Percentiles rank a stretch among this genome's conserved stretches.
phyloP scores from a whole-genome alignment of 495 filamentous ascomycete genomes.

The Evansstolkia leycettana region DNA sequence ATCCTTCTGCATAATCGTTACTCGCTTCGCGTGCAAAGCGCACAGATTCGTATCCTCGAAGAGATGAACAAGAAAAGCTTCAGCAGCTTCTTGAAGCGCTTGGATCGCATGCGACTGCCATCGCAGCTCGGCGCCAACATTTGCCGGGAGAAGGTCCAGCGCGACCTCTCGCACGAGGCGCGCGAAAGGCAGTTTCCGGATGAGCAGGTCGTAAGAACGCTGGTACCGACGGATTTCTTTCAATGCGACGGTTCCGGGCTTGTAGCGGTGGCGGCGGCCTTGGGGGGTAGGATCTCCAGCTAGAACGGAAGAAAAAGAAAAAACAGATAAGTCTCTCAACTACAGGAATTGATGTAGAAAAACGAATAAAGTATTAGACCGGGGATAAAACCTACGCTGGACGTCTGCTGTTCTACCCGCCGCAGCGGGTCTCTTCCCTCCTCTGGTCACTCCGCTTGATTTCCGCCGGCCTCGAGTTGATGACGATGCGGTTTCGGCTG shows the following conservation, averaged over 20 bases:
- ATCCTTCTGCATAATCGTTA: constrained; percentile 97
- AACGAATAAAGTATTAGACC: too few relatives aligned
- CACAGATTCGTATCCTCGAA: constrained; percentile 95
- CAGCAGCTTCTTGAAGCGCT: constrained; percentile 82
- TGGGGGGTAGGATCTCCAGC: constrained; percentile 62
- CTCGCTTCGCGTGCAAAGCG: constrained; percentile 89
- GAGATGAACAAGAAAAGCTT: constrained; percentile 85
- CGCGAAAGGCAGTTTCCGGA: constrained; percentile 75
- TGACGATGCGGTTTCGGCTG: constrained; percentile 2
- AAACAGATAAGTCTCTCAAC: not conserved
- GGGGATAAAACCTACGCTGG: constrained; percentile 24
- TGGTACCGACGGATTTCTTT: constrained; percentile 83
- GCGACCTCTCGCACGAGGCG: constrained; percentile 85
- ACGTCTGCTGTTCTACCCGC: constrained; percentile 15
- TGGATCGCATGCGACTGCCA: constrained; percentile 90
- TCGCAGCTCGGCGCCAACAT: constrained; percentile 47
- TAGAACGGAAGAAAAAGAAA: constrained; percentile 13
- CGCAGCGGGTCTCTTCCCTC: constrained; percentile 11
- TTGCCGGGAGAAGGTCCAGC: constrained; percentile 38
- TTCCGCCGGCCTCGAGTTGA: constrained; percentile 8
- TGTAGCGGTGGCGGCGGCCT: constrained; percentile 56
- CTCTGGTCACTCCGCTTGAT: constrained; percentile 5
- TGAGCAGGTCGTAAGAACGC: constrained; percentile 64
- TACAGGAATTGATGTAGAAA: not conserved
- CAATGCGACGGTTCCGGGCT: constrained; percentile 72